phyloP scores from a whole-genome alignment of 352 stramenopile species.

The Pythium aphanidermatum region DNA sequence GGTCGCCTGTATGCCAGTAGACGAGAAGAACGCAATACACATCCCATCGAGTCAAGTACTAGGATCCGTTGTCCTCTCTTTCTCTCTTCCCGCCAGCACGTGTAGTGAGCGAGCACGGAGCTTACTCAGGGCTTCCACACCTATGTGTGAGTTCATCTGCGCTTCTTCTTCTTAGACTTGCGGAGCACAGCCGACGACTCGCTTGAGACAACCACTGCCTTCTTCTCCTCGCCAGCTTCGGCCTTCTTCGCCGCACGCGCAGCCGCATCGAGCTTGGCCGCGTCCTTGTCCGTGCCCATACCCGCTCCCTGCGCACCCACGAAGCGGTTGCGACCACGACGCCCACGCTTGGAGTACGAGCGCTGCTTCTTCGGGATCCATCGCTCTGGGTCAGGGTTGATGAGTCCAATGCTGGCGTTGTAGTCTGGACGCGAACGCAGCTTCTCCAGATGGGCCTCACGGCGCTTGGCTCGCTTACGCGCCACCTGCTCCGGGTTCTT shows the following conservation, averaged over 20 bases:
- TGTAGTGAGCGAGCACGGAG: too few relatives aligned
- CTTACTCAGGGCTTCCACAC: too few relatives aligned
- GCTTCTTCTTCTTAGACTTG: conserved; percentile 86
- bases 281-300: conserved; percentile 78
- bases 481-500: conserved; percentile 70
- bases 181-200: conserved; percentile 52
- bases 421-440: conserved; percentile 62
- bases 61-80: too few relatives aligned
- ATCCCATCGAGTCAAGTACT: too few relatives aligned
- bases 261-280: conserved; percentile 72
- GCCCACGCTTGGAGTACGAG: conserved; percentile 65
- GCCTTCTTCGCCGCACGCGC: conserved; percentile 68
- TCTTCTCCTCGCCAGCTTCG: conserved; percentile 44
- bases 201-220: conserved; percentile 48
- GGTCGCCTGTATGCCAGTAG: too few relatives aligned
- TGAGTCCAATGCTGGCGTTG: conserved; percentile 67
- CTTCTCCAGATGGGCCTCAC: conserved; percentile 49
- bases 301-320: conserved; percentile 73
- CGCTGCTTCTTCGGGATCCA: conserved; percentile 87
- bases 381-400: conserved; percentile 74
- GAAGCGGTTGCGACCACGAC: conserved; percentile 76
- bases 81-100: too few relatives aligned
- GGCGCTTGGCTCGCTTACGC: conserved; percentile 69
- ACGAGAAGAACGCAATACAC: too few relatives aligned
- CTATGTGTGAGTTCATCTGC: conserved; percentile 46